phyloP scores from a whole-genome alignment of 2,329 filamentous ascomycete species.

The Curvularia lunata region DNA sequence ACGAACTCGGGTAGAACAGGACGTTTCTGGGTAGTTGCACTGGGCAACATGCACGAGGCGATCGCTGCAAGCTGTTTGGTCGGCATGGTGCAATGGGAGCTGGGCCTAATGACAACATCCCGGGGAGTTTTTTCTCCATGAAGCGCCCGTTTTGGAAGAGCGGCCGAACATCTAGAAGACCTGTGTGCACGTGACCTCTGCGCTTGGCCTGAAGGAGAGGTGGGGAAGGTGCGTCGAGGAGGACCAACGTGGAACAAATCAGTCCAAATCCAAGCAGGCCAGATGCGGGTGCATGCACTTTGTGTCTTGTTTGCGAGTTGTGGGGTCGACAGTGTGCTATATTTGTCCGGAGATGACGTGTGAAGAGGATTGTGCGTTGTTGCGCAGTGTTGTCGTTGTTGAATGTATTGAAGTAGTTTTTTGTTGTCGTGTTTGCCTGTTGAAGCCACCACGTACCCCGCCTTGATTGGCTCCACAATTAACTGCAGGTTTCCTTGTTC shows the following conservation, averaged over 20 bases:
- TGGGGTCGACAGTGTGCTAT: not conserved
- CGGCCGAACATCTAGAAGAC: conserved; percentile 6
- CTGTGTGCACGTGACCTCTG: not conserved
- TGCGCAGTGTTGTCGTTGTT: conserved; percentile 31
- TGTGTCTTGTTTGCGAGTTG: conserved; percentile 1
- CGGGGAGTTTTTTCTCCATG: conserved; percentile 4
- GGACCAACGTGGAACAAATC: conserved; percentile 15
- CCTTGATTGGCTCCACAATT: conserved; percentile 34
- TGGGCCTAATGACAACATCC: conserved; percentile 23
- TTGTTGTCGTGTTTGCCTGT: conserved; percentile 30
- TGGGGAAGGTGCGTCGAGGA: conserved; percentile 14
- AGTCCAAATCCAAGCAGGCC: conserved; percentile 21
- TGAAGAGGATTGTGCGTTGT: conserved; percentile 19
- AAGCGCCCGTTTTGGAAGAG: conserved; percentile 13
- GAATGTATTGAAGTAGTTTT: not conserved
- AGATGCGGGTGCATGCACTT: not conserved
- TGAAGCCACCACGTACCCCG: conserved; percentile 37
- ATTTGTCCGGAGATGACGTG: conserved; percentile 1
- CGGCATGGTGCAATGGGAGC: conserved; percentile 28
- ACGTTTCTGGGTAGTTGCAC: conserved; percentile 14
- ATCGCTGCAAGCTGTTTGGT: conserved; percentile 31
- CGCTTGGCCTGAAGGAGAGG: conserved; percentile 8
- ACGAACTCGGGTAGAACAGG: conserved; percentile 29
- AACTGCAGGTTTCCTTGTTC: conserved; percentile 10
- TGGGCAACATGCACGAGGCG: conserved; percentile 17